Evolutionary conservation across 176 grass and related monocot genomes (phyloP), one percentile per base, ranked within the genome.

Genomic region (Dendrocalamus sinicus): DNA sequence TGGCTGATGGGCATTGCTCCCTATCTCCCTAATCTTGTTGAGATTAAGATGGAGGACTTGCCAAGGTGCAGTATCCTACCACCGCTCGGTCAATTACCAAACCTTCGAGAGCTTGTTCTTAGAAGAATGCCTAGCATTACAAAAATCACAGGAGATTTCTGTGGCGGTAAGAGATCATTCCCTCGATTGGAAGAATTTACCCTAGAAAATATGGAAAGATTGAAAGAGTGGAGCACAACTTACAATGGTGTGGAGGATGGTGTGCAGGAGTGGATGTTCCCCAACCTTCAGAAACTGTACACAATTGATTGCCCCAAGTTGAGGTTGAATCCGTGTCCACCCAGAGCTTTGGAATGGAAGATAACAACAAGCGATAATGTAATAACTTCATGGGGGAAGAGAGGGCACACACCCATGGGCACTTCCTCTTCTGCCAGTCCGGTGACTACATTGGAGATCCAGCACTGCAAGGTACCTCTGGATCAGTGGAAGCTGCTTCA

Each of bases 201-300:
- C 0, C 8, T 26, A n/a, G 2, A 1, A 2, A 4, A 19, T 4
- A 75, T 75, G 72, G 28, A 20, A 10, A 10, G 1, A 2, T 3
- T 77, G 75, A 37, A 60, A 39, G 53, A 16, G 20, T 77, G 75
- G 75, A 77, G 16, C n/a, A 68, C 63, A 54, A 70, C 65, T 17
- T 81, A 69, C 32, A 9, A 44, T 44, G 43, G 43, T 1, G 0
- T 22, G n/a, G 3, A 61, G 7, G 48, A 44, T 44, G 43, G 43
- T 1, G 0, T 22, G n/a, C 9, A 61, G 7, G 48, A 70, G 12
- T 58, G 70, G 35, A 58, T 58, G 79, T 71, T 70, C 51, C 77
- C 77, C 22, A 1, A 32, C 5, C 43, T 79, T 8, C 1, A 19
- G 0, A 0, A 0, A 10, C 8, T 79, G 2, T 0, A 7, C 0